These are phyloP conservation scores for Acer campestre DNA, from an alignment of 345 rosid genomes.

Conservation along the genomic window DNA sequence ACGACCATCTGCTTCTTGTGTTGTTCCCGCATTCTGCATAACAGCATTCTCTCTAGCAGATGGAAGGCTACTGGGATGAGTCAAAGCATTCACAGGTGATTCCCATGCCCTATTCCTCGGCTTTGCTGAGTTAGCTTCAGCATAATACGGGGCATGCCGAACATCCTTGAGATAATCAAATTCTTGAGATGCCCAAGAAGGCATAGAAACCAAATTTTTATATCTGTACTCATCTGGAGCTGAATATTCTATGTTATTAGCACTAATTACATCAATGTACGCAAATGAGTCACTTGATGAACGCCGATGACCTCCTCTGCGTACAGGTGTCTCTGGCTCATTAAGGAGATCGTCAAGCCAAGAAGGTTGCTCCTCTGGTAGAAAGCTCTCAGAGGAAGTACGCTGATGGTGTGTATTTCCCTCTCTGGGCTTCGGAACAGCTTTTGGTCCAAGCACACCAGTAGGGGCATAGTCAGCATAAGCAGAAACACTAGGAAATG, in stretches of 20 bases:
- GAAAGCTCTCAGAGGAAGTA: slow-evolving; percentile 85
- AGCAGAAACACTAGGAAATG: slow-evolving; percentile 73
- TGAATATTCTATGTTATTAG: slow-evolving; percentile 57
- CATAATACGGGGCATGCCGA: slow-evolving; percentile 43
- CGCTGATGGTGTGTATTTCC: slow-evolving; percentile 72
- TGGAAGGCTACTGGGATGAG: slow-evolving; percentile 48
- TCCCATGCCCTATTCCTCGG: slow-evolving; percentile 61
- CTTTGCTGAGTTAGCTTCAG: slow-evolving; percentile 50
- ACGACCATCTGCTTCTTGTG: slow-evolving; percentile 55
- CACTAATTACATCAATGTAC: slow-evolving; percentile 64
- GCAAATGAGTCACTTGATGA: slow-evolving; percentile 98
- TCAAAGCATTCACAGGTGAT: slow-evolving; percentile 39
- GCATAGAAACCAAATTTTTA: slow-evolving; percentile 38
- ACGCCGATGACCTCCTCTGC: slow-evolving; percentile 89
- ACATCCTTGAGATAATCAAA: slow-evolving; percentile 58
- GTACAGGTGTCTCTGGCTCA: slow-evolving; percentile 94
- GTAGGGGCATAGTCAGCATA: slow-evolving; percentile 66
- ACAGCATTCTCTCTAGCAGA: slow-evolving; percentile 55
- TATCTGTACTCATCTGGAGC: slow-evolving; percentile 63
- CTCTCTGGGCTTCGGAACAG: slow-evolving; percentile 66
- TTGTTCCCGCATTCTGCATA: slow-evolving; percentile 49
- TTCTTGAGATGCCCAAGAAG: slow-evolving; percentile 72
- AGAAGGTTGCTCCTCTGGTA: slow-evolving; percentile 92
- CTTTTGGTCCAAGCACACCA: slow-evolving; percentile 62
- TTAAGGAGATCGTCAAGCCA: slow-evolving; percentile 99